A percentile compares a stretch with the other conserved stretches of the same genome.
Evolutionary conservation across 345 rosid genomes (phyloP).

Genomic region (Eucalyptus polyanthemos): DNA sequence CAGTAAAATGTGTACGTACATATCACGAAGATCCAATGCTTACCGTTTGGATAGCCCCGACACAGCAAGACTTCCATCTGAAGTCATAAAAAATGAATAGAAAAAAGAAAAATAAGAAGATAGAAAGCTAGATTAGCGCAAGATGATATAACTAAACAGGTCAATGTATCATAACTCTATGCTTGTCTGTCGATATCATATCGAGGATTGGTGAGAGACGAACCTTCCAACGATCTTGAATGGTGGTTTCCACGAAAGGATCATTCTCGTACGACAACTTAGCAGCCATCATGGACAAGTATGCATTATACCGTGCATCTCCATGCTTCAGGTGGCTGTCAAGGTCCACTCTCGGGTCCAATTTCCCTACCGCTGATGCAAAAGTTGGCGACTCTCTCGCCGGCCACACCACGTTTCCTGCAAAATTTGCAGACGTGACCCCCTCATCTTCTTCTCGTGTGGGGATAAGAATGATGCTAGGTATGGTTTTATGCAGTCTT

Average conservation of each 20-base stretch:
- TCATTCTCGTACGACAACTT: slow-evolving; percentile 38
- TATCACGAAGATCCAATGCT: not conserved
- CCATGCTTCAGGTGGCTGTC: slow-evolving; percentile 11
- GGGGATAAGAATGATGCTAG: not conserved
- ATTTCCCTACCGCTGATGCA: slow-evolving; percentile 17
- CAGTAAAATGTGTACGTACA: not conserved
- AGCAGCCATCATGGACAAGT: slow-evolving; percentile 43
- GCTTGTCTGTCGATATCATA: not conserved
- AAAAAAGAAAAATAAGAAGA: not conserved
- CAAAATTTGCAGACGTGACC: not conserved
- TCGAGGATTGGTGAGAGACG: not conserved
- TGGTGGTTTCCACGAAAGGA: slow-evolving; percentile 11
- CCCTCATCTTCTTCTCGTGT: not conserved
- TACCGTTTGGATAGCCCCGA: not conserved
- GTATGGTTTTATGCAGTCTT: not conserved
- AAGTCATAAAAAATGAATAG: not conserved
- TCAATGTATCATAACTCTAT: not conserved
- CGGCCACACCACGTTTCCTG: slow-evolving; percentile 31
- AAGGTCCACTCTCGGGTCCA: slow-evolving; percentile 30
- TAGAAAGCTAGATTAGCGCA: not conserved
- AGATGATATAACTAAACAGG: not conserved
- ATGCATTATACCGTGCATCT: slow-evolving; percentile 17
- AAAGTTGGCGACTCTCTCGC: slow-evolving; percentile 17
- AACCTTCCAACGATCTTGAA: slow-evolving; percentile 32
- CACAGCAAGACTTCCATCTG: not conserved